Evolutionary conservation across 805 yeast species (phyloP), one percentile per base, ranked within the genome.

Genomic region (Myxozyma geophila): DNA sequence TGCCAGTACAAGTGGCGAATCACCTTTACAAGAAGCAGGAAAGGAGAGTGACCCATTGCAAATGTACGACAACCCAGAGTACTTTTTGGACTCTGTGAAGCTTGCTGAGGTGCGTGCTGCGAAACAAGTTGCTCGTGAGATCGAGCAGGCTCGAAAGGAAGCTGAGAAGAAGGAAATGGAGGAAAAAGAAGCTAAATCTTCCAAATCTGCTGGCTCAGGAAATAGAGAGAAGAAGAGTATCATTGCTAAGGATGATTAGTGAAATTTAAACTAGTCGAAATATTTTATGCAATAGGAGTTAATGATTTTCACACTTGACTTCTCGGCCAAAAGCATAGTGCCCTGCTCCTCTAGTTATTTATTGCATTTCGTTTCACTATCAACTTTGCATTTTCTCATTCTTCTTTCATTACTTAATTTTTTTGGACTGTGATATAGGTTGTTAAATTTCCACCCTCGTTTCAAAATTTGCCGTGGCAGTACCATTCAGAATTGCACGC

Each of bases 81-180:
- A 58, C 59, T 62, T 62, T 46, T 19, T 62, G 47, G 62, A 62
- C 35, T 62, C 65, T 5, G 65, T 62, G 15, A 59, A 53, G 39
- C 58, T 57, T 15, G 65, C 65, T 39, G 59, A 62, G 48, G 39
- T 62, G 12, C 33, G 52, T 56, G 65, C 61, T 28, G 65, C 65
- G 37, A 56, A 56, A 28, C 65, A 57, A 43, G 65, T 62, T n/a
- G 61, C 58, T 10, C 60, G 50, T 17, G 66, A 58, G 37, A 59
- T 54, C 47, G 59, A 41, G 51, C 44, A 28, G 43, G 52, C 62
- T n/a, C 57, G 59, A 39, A 44, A 44, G 9, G 66, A 54, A 4
- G 54, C 50, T 8, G 63, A 59, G 41, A 35, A 35, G 36, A 50
- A 54, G 33, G 51, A 50, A 46, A 44, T 39, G 23, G 57, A 49